phyloP scores from a whole-genome alignment of 2,329 filamentous ascomycete species.

The Dactylellina parvicollis region DNA sequence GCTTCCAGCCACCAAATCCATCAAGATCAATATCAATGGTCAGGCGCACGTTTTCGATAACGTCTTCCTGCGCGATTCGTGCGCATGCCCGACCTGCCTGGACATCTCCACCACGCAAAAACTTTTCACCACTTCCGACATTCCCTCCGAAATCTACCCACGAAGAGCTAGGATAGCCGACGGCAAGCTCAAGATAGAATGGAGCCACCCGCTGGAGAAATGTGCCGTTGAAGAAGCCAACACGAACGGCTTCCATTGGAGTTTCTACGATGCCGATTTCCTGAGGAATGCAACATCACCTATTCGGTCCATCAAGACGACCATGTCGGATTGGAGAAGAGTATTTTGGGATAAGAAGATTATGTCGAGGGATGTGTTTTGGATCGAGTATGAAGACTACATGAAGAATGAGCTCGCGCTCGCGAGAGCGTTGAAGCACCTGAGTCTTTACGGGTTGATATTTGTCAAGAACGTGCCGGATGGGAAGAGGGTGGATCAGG shows the following conservation, averaged over 20 bases:
- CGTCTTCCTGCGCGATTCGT: slow-evolving; percentile 68
- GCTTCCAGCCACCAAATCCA: slow-evolving; percentile 31
- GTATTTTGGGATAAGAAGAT: slow-evolving; percentile 65
- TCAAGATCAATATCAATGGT: slow-evolving; percentile 55
- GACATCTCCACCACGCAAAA: slow-evolving; percentile 72
- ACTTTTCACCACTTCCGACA: slow-evolving; percentile 72
- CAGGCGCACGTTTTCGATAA: slow-evolving; percentile 55
- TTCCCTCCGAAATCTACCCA: slow-evolving; percentile 66
- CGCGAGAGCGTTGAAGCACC: slow-evolving; percentile 69
- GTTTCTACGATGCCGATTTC: slow-evolving; percentile 58
- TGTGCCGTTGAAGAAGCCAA: slow-evolving; percentile 54
- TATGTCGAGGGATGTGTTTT: slow-evolving; percentile 66
- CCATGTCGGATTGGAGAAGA: slow-evolving; percentile 60
- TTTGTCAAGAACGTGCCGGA: slow-evolving; percentile 80
- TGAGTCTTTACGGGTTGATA: slow-evolving; percentile 76
- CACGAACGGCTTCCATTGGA: slow-evolving; percentile 46
- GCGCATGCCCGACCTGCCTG: slow-evolving; percentile 68
- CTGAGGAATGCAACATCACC: slow-evolving; percentile 58
- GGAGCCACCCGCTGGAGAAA: slow-evolving; percentile 62
- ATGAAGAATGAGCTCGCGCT: slow-evolving; percentile 71
- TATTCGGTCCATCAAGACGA: slow-evolving; percentile 54
- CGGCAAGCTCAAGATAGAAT: slow-evolving; percentile 69
- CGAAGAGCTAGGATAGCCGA: slow-evolving; percentile 61
- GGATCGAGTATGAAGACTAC: slow-evolving; percentile 76
- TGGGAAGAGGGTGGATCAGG: slow-evolving; percentile 71